phyloP scores from a whole-genome alignment of 768 basidiomycete genomes.

The Coprinopsis strossmayeri region DNA sequence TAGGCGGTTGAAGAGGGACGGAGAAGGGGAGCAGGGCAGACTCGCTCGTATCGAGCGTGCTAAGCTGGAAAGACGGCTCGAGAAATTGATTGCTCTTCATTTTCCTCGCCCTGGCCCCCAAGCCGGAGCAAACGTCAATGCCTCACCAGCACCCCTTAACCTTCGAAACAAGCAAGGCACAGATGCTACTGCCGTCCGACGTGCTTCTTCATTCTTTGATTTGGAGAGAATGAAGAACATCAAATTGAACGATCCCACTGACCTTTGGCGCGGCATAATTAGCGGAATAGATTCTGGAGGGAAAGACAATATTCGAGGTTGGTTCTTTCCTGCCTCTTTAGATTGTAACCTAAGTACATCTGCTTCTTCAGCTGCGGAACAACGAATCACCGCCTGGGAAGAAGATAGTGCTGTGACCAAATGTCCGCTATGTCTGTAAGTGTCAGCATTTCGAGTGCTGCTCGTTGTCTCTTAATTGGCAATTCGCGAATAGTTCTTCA shows the following conservation, averaged over 20 bases:
- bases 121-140: constrained; percentile 1
- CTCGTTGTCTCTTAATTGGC: too few species aligned
- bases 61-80: constrained; percentile 78
- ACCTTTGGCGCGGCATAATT: constrained; percentile 63
- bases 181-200: constrained; percentile 24
- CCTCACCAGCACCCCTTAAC: background rate
- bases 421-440: constrained; percentile 84
- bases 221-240: constrained; percentile 58
- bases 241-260: constrained; percentile 46
- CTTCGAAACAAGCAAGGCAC: constrained; percentile 9
- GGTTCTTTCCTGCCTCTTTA: constrained; percentile 13
- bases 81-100: constrained; percentile 77
- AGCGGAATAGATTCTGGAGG: constrained; percentile 26
- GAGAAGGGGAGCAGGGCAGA: constrained; percentile 25
- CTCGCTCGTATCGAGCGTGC: constrained; percentile 69
- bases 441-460: constrained; percentile 6
- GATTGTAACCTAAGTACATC: constrained; percentile 1
- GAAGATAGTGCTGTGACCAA: constrained; percentile 68
- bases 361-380: constrained; percentile 60
- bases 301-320: constrained; percentile 63
- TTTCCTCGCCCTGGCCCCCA: constrained; percentile 35
- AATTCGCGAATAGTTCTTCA: constrained; percentile 55
- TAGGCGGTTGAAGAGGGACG: constrained; percentile 32
- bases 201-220: constrained; percentile 71
- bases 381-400: constrained; percentile 93